Evolutionary conservation across 2,329 filamentous ascomycete genomes (phyloP), one percentile per base, ranked within the genome.

Genomic region (Proliferodiscus dingleyae): DNA sequence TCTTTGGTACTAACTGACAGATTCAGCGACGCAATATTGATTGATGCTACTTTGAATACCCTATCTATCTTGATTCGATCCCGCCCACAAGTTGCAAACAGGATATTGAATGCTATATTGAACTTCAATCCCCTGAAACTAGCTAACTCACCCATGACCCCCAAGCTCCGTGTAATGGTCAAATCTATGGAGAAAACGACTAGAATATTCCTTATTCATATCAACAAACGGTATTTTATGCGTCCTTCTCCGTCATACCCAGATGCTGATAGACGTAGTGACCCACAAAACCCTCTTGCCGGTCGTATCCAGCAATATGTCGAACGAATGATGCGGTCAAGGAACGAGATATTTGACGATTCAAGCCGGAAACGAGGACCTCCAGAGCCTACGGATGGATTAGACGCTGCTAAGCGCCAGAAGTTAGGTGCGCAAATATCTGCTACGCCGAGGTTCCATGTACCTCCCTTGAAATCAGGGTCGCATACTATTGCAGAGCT

Each of bases 141-240:
- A 53, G 87, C 86, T 46, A 85, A 80, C 58, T 80, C 81, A 2
- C 83, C 85, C 3, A 78, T 94, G 71, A 91, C 86, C 1, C 78
- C 88, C 2, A 88, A 83, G 61, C 78, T 80, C 40, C 89, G 85
- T 57, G 85, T 98, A 49, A 80, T 91, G 58, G 77, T 95, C 50
- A 89, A 84, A 66, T 97, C 91, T 4, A 93, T 98, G 81, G 91
- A 96, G 66, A 89, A 95, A 63, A 98, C 93, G 19, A 87, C 87
- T 3, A 80, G 89, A 58, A 81, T 89, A 55, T 71, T 98, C 37
- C 74, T 97, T 30, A 77, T 90, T 43, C 90, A 96, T 66, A 72
- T 95, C 43, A 73, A 85, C 55, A 91, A 91, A 69, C 78, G 81
- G 84, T 87, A 73, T 55, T 72, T 51, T 26, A 26, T 26, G n/a